These are phyloP conservation scores for Xeromyces bisporus DNA, from an alignment of 495 filamentous ascomycete species.

Conservation along the genomic window DNA sequence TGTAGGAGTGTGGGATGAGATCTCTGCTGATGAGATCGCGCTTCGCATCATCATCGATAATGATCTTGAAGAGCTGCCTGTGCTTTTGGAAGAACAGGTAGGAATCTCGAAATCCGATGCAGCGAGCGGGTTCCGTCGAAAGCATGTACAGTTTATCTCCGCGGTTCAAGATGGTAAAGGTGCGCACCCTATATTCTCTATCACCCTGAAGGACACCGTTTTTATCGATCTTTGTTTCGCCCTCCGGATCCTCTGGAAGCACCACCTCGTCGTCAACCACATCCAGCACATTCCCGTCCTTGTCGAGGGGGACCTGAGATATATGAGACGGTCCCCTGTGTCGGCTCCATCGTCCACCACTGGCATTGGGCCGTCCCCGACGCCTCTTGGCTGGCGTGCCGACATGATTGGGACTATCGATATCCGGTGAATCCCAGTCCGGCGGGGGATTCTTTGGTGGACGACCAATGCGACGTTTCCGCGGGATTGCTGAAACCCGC, in stretches of 20 bases:
- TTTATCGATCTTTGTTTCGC: conserved; percentile 86
- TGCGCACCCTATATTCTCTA: conserved; percentile 83
- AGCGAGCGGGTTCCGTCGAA: conserved; percentile 89
- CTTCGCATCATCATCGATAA: conserved; percentile 84
- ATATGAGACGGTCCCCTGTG: conserved; percentile 54
- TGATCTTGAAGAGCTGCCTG: conserved; percentile 86
- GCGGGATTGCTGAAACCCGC: conserved; percentile 38
- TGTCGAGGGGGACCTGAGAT: conserved; percentile 75
- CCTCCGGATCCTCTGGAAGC: conserved; percentile 71
- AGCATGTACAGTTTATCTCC: conserved; percentile 91
- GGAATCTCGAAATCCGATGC: conserved; percentile 89
- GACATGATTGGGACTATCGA: conserved; percentile 31
- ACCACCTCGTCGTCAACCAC: conserved; percentile 85
- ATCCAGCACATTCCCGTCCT: conserved; percentile 83
- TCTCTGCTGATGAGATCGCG: conserved; percentile 84
- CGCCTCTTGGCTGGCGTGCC: conserved; percentile 46
- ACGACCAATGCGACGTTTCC: conserved; percentile 66
- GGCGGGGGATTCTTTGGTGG: conserved; percentile 70
- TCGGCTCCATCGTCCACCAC: conserved; percentile 51
- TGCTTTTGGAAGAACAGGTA: conserved; percentile 98
- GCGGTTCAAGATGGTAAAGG: conserved; percentile 72
- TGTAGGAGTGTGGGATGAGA: conserved; percentile 94
- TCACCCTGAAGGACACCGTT: conserved; percentile 62
- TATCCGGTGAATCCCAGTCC: conserved; percentile 52
- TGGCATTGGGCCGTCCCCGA: conserved; percentile 49